phyloP scores from a whole-genome alignment of 148 eudicot species.

The Chenopodium album region DNA sequence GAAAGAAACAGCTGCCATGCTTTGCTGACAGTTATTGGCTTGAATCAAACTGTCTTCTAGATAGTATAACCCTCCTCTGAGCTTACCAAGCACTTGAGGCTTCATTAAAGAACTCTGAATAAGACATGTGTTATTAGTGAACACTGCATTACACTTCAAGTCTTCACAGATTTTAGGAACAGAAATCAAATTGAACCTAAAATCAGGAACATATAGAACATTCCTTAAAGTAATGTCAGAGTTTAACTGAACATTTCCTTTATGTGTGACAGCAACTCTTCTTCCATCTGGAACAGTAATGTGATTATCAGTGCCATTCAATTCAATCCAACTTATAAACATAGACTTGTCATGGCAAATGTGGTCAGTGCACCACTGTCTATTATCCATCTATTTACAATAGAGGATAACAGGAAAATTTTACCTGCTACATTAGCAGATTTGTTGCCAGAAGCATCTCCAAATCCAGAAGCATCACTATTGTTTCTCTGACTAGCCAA shows the following conservation, averaged over 20 bases:
- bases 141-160: not conserved
- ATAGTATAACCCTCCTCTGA: not conserved
- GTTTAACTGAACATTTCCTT: not conserved
- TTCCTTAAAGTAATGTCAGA: not conserved
- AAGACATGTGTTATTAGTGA: not conserved
- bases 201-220: not conserved
- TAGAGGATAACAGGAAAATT: not conserved
- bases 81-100: not conserved
- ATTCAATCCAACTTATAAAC: no score
- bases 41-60: not conserved
- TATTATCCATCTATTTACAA: not conserved
- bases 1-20: no score
- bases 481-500: not conserved
- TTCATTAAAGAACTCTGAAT: not conserved
- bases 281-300: not conserved
- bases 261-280: not conserved
- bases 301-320: not conserved
- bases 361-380: slow-evolving; percentile 7
- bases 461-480: rapidly evolving
- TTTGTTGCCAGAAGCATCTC: not conserved
- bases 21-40: not conserved
- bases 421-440: not conserved
- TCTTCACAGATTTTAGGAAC: not conserved
- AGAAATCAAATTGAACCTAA: not conserved
- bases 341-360: not conserved